Percentiles rank a stretch among this genome's conserved stretches.
phyloP scores from a whole-genome alignment of 2,329 filamentous ascomycete genomes.

The Aureobasidium leucospermi region DNA sequence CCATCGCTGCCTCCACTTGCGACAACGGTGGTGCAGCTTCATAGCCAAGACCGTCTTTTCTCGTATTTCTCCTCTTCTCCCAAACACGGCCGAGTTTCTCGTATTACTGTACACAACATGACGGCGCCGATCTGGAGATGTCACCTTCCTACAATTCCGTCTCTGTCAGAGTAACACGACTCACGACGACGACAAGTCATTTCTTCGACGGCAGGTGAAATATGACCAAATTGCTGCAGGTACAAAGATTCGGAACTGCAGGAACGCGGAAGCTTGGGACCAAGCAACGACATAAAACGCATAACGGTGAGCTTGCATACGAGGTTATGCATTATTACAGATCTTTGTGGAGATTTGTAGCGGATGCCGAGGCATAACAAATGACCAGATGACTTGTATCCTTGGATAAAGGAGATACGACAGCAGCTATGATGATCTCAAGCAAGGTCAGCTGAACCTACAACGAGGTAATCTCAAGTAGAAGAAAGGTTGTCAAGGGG shows the following conservation, averaged over 20 bases:
- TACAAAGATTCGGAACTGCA: neutral
- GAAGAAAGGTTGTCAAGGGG: neutral
- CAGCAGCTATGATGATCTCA: neutral
- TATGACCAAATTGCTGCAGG: neutral
- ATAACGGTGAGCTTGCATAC: constrained; percentile 2
- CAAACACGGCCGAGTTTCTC: constrained; percentile 1
- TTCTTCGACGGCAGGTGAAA: neutral
- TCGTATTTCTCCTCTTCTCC: neutral
- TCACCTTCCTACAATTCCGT: neutral
- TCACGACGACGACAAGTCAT: neutral
- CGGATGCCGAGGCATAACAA: neutral
- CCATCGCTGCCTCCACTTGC: neutral
- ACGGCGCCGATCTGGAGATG: neutral
- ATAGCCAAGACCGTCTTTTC: neutral
- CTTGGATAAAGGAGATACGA: neutral
- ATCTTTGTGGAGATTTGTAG: constrained; percentile 5
- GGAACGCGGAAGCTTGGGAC: neutral
- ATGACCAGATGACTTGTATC: too few species aligned
- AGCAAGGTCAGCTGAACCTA: neutral
- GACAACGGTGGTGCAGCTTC: neutral
- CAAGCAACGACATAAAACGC: neutral
- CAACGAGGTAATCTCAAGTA: neutral
- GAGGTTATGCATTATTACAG: constrained; percentile 3
- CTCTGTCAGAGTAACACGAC: neutral
- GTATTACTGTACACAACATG: neutral